These are phyloP conservation scores for Lachnellula hyalina DNA, from an alignment of 2,329 filamentous ascomycete species.

Conservation along the genomic window DNA sequence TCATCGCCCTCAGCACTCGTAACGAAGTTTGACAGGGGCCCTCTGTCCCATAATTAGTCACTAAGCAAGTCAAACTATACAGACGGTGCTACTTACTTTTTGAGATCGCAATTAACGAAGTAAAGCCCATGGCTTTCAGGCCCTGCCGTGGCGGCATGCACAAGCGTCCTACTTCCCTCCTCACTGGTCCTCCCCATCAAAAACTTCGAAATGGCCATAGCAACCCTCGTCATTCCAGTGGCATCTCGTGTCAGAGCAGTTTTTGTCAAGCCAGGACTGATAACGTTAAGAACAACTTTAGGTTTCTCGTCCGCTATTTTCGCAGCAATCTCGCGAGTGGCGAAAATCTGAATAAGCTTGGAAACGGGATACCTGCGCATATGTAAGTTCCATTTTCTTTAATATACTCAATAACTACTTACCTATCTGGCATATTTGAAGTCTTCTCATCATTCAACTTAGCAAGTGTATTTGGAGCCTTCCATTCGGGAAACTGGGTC, in stretches of 20 bases:
- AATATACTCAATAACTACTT: neutral
- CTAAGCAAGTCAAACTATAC: neutral
- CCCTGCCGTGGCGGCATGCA: constrained; percentile 27
- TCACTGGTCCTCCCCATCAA: constrained; percentile 27
- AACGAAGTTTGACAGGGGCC: constrained; percentile 3
- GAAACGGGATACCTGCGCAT: constrained; percentile 26
- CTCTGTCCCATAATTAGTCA: constrained; percentile 1
- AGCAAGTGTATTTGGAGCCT: constrained; percentile 12
- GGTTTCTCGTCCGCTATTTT: constrained; percentile 6
- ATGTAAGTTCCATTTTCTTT: neutral
- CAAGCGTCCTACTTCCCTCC: constrained; percentile 29
- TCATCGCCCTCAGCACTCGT: constrained; percentile 8
- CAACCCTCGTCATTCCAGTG: neutral
- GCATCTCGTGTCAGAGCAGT: constrained; percentile 25
- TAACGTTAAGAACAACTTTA: constrained; percentile 22
- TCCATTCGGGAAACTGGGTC: constrained; percentile 9
- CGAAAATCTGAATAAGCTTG: constrained; percentile 27
- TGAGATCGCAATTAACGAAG: constrained; percentile 14
- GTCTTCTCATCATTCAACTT: constrained; percentile 17
- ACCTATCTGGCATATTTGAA: constrained; percentile 13
- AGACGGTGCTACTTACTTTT: constrained; percentile 5
- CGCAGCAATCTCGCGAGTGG: constrained; percentile 23
- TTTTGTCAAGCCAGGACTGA: constrained; percentile 30
- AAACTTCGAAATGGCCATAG: neutral
- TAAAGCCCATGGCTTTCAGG: constrained; percentile 27